Conservation (phyloP, 2,329 filamentous ascomycete species). For the Claviceps sp. region DNA sequence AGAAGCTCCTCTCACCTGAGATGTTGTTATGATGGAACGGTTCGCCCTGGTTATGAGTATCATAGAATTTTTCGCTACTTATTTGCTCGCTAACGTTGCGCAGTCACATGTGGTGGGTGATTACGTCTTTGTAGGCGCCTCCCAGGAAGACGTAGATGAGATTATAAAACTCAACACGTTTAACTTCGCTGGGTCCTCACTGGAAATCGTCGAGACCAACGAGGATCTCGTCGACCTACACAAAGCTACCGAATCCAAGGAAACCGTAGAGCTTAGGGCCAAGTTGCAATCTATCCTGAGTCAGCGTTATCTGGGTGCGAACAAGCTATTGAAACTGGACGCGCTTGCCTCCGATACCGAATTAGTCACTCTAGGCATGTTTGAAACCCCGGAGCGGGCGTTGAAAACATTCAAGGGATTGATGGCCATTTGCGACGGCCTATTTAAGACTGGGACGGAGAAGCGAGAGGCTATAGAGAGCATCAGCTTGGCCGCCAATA, state of each 20-base stretch:
- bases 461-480: slow-evolving; percentile 70
- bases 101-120: slow-evolving; percentile 60
- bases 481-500: slow-evolving; percentile 71
- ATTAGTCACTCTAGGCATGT: slow-evolving; percentile 62
- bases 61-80: slow-evolving; percentile 12
- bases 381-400: slow-evolving; percentile 54
- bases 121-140: slow-evolving; percentile 53
- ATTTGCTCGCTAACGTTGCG: slow-evolving; percentile 44
- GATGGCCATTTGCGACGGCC: slow-evolving; percentile 71
- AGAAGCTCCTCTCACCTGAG: neutral
- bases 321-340: slow-evolving; percentile 76
- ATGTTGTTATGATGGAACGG: neutral
- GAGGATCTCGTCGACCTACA: slow-evolving; percentile 22
- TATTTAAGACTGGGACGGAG: slow-evolving; percentile 58
- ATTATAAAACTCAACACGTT: slow-evolving; percentile 57
- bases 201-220: slow-evolving; percentile 40
- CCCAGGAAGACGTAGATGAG: slow-evolving; percentile 48
- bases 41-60: slow-evolving; percentile 1
- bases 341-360: slow-evolving; percentile 58
- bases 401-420: slow-evolving; percentile 86
- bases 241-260: slow-evolving; percentile 33
- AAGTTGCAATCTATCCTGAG: slow-evolving; percentile 59
- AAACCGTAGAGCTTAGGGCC: slow-evolving; percentile 48
- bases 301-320: slow-evolving; percentile 55
- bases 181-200: slow-evolving; percentile 49